phyloP scores from a whole-genome alignment of 2,329 filamentous ascomycete species.

The Paecilomyces niveus region DNA sequence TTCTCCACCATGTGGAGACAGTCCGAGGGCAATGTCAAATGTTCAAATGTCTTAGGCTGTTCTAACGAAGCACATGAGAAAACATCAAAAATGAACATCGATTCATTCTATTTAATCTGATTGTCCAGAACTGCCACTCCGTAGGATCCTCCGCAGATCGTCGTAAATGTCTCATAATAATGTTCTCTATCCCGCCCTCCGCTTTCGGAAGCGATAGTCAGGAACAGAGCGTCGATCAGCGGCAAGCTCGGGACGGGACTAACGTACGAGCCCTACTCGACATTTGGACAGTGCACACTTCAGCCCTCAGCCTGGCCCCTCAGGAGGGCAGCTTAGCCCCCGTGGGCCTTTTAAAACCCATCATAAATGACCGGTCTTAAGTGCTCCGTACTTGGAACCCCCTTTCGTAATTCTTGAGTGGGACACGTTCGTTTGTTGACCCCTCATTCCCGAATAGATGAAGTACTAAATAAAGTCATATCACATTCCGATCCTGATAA shows the following conservation, averaged over 20 bases:
- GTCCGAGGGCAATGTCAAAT: neutral
- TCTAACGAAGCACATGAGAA: neutral
- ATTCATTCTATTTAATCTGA: neutral
- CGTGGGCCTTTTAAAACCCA: neutral
- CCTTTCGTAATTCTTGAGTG: too few relatives aligned
- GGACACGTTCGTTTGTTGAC: too few relatives aligned
- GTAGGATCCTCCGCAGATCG: too few relatives aligned
- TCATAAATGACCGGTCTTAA: neutral
- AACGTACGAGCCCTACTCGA: neutral
- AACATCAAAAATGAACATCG: neutral
- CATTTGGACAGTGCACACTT: neutral
- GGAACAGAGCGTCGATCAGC: neutral
- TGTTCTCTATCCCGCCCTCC: neutral
- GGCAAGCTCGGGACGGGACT: neutral
- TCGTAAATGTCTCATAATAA: neutral
- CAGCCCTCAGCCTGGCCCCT: neutral
- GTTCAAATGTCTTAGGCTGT: neutral
- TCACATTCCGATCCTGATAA: too few relatives aligned
- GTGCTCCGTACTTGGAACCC: too few relatives aligned
- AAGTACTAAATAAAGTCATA: too few relatives aligned
- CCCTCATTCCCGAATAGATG: too few relatives aligned
- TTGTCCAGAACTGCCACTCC: neutral
- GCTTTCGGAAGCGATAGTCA: neutral
- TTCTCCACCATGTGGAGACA: neutral
- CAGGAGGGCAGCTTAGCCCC: too few relatives aligned